Conservation (phyloP, 805 yeast genomes). For the Peterozyma xylosa region DNA sequence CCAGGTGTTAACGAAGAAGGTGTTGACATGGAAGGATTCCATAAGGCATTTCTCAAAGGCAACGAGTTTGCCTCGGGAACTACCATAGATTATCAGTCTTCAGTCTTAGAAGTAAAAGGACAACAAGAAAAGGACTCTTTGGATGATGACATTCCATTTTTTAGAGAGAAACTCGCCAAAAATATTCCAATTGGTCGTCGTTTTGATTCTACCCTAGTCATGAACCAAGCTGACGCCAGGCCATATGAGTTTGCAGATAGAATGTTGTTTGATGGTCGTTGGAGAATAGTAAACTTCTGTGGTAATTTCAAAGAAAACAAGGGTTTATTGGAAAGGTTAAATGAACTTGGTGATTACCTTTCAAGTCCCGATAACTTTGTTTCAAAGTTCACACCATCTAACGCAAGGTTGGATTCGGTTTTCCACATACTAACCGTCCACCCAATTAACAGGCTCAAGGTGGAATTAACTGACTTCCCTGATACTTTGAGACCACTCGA, state of each 20-base stretch:
- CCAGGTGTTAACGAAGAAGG: slow-evolving; percentile 15
- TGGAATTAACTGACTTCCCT: slow-evolving; percentile 21
- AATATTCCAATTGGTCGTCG: slow-evolving; percentile 20
- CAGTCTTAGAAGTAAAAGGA: slow-evolving; percentile 12
- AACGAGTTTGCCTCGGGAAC: slow-evolving; percentile 24
- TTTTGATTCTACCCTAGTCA: slow-evolving; percentile 16
- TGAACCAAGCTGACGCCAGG: slow-evolving; percentile 19
- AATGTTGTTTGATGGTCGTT: slow-evolving; percentile 22
- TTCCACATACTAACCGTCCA: slow-evolving; percentile 20
- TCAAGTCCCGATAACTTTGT: slow-evolving; percentile 7
- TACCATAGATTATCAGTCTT: slow-evolving; percentile 19
- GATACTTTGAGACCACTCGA: slow-evolving; percentile 17
- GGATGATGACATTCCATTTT: slow-evolving; percentile 3
- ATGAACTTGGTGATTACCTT: slow-evolving; percentile 8
- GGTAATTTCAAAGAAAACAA: slow-evolving; percentile 15
- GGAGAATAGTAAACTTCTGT: slow-evolving; percentile 20
- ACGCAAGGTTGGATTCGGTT: slow-evolving; percentile 18
- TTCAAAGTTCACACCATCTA: slow-evolving; percentile 18
- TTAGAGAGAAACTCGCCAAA: slow-evolving; percentile 9
- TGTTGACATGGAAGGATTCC: slow-evolving; percentile 21
- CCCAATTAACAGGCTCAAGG: slow-evolving; percentile 12
- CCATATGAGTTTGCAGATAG: slow-evolving; percentile 17
- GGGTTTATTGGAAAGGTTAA: slow-evolving; percentile 5
- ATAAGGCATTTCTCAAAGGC: slow-evolving; percentile 19
- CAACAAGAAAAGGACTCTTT: slow-evolving; percentile 1